Evolutionary conservation across 83 land plant genomes (phyloP), one percentile per base, ranked within the genome.

Genomic region (Picea abies): DNA sequence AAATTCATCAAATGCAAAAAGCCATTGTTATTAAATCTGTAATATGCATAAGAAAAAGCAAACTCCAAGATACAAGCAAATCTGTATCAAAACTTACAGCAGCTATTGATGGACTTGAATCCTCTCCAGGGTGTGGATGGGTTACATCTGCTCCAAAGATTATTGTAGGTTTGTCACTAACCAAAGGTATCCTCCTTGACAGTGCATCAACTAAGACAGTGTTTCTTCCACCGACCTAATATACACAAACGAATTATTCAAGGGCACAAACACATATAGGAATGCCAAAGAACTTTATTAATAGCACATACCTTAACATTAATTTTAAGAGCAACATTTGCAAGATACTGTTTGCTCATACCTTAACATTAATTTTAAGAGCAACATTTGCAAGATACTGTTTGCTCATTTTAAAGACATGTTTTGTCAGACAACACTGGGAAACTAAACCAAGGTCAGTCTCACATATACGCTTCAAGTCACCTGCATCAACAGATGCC

Each of bases 141-240:
- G 99, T 97, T 8, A 97, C 99, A 91, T 97, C 99, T 63, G 99
- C 99, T 83, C 99, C 99, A 91, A 97, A 97, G 26, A 97, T 95
- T 8, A 97, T 95, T 0, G 99, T 97, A 3, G 99, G 99, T 26
- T 86, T 85, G 67, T 97, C 99, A 69, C 95, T 95, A 79, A 97
- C 99, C 68, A 95, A 80, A n/a, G 99, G 99, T 14, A 97, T 93
- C 61, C 91, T 86, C 63, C 95, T 68, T 4, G 91, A 83, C 32
- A 97, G 60, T 12, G 99, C 98, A 89, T 97, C 98, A 20, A 90
- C 90, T 17, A 95, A 91, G 17, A 95, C 99, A 47, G 98, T 97
- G 81, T 97, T 97, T 80, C 99, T 86, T 16, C 99, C 98, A 11
- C 98, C 99, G 80, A 96, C 97, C 92, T 94, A 84, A 8, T 3